These are phyloP conservation scores for Cucumis hystrix DNA, from an alignment of 306 rosid genomes.

Conservation along the genomic window DNA sequence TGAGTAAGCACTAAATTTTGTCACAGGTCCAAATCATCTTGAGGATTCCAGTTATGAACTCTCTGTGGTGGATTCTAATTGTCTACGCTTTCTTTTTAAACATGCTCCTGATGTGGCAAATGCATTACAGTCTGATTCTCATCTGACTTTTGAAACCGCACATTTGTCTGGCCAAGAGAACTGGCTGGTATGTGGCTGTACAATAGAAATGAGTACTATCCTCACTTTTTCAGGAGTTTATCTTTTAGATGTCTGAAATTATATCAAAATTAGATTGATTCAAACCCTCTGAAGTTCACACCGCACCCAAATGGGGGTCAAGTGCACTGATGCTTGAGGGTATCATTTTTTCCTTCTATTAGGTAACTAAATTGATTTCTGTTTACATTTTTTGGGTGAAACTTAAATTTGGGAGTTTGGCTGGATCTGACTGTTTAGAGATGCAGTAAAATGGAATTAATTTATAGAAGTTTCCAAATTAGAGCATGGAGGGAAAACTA, in stretches of 20 bases:
- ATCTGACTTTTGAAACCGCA: slow-evolving; percentile 53
- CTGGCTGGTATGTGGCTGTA: slow-evolving; percentile 53
- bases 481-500: not conserved
- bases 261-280: not conserved
- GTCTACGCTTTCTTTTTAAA: slow-evolving; percentile 65
- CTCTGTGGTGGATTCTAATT: slow-evolving; percentile 90
- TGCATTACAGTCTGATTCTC: slow-evolving; percentile 47
- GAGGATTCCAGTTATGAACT: slow-evolving; percentile 70
- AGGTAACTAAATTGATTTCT: not conserved
- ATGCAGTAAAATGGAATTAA: not conserved
- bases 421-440: not conserved
- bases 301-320: not conserved
- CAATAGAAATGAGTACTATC: not conserved
- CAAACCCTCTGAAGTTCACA: not conserved
- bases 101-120: slow-evolving; percentile 77
- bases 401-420: not conserved
- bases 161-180: slow-evolving; percentile 37
- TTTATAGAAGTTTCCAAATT: not conserved
- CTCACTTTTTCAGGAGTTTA: slow-evolving; percentile 6
- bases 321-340: not conserved
- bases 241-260: not conserved
- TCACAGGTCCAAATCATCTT: slow-evolving; percentile 56
- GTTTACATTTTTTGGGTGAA: not conserved
- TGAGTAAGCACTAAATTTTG: not conserved
- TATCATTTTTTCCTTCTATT: not conserved